A percentile compares a stretch with the other conserved stretches of the same genome.
Conservation (phyloP, 1,139 yeast genomes). For the Blastobotrys illinoisensis region DNA sequence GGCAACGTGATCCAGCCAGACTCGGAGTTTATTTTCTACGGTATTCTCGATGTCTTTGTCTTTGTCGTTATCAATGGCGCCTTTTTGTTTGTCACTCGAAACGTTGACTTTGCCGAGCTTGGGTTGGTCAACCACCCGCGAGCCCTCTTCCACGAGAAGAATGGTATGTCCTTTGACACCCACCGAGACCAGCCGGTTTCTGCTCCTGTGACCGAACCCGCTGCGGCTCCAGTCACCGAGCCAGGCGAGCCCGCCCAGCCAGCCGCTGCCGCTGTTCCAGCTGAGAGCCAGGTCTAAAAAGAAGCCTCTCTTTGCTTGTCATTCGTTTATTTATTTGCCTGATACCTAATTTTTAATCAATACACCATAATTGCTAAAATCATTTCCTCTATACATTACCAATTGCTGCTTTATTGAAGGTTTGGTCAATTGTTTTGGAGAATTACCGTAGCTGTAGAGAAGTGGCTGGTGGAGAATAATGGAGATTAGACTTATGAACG, state of each 20-base stretch:
- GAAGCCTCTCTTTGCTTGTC: background rate
- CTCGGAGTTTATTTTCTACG: constrained; percentile 62
- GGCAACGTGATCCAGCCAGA: constrained; percentile 62
- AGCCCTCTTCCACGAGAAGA: constrained; percentile 25
- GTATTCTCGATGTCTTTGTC: constrained; percentile 48
- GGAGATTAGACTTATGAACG: too few species aligned
- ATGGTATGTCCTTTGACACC: constrained; percentile 17
- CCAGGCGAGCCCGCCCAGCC: background rate
- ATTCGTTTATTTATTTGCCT: background rate
- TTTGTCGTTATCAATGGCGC: constrained; percentile 36
- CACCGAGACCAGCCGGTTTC: background rate
- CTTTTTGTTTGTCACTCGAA: constrained; percentile 19
- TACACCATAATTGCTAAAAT: background rate
- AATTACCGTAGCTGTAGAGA: too few species aligned
- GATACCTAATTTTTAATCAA: too few species aligned
- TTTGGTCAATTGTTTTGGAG: too few species aligned
- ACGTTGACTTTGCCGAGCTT: constrained; percentile 18
- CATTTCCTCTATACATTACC: too few species aligned
- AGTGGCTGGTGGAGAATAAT: too few species aligned
- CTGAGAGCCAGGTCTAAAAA: background rate
- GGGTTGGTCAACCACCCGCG: constrained; percentile 19
- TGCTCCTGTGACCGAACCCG: background rate
- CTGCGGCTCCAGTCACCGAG: constrained; percentile 2
- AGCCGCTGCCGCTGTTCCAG: constrained; percentile 2
- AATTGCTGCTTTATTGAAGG: too few species aligned